Conservation (phyloP, 345 rosid genomes). For the Jatropha curcas region DNA sequence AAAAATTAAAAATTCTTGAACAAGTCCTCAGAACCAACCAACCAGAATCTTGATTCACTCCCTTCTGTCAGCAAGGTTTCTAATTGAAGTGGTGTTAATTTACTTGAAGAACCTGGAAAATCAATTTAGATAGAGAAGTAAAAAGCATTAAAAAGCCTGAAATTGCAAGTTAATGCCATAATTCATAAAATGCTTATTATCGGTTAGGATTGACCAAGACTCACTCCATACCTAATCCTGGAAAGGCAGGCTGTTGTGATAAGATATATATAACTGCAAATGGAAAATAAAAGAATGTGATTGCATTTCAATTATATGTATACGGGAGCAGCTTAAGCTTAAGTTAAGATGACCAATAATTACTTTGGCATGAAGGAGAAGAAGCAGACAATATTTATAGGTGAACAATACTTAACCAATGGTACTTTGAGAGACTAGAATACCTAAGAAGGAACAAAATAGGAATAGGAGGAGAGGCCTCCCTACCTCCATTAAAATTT, state of each 20-base stretch:
- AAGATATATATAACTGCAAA: constrained; percentile 65
- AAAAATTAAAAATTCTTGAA: constrained; percentile 2
- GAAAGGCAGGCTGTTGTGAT: constrained; percentile 66
- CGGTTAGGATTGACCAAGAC: not conserved
- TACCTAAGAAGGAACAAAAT: no score
- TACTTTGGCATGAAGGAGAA: not conserved
- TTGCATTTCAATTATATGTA: not conserved
- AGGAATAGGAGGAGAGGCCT: no score
- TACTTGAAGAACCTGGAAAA: constrained; percentile 57
- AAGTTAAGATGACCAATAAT: no score
- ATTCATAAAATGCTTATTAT: not conserved
- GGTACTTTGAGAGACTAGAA: not conserved
- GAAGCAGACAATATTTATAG: not conserved
- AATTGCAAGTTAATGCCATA: not conserved
- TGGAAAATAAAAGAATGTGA: constrained; percentile 1
- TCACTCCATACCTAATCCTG: constrained; percentile 57
- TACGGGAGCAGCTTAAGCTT: not conserved
- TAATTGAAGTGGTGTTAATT: constrained; percentile 82
- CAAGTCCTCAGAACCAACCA: constrained; percentile 57
- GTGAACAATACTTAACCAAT: not conserved
- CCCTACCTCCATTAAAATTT: no score
- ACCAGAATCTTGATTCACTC: constrained; percentile 74
- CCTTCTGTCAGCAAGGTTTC: constrained; percentile 79
- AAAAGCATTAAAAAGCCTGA: not conserved
- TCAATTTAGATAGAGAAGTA: constrained; percentile 2